Base-by-base conservation (phyloP, 148 eudicot species). In the Simmondsia chinensis region DNA sequence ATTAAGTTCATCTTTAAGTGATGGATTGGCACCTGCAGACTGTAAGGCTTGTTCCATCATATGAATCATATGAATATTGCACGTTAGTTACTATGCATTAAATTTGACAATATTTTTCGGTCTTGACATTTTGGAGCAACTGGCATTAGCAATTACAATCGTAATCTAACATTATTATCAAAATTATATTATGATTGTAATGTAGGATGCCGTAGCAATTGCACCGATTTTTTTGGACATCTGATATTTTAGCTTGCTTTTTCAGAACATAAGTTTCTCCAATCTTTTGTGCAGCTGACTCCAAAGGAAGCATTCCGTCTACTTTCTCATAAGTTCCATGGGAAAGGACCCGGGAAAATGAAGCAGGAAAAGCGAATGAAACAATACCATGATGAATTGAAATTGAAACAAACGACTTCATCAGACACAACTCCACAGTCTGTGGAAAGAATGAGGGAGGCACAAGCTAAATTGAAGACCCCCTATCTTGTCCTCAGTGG, bases 401-500 rank as follows among this genome's bases (percentile, higher is more conserved):
- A 82, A 76, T 55, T 85, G 53, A 89, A 85, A 71, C 76, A 77
- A 60, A 85, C 85, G 95, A 85, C 72, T 44, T 80, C 83, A 40
- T 60, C 94, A n/a, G 95, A 89, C 60, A 78, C 89, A 21, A 81
- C 94, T 39, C 80, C 97, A 13, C 66, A 59, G 52, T 89, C 97
- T 31, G 97, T 82, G 50, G 83, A 74, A 60, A 85, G 93, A 61
- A 89, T 89, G 97, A 74, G 76, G 66, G 95, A 89, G 46, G 81
- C 95, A 39, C 97, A 84, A 68, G 79, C 87, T 50, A 73, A 61
- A 41, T 9, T 65, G 34, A 68, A 74, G 71, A 69, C 79, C 16
- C 95, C 97, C 4, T 85, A 89, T 72, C 85, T 89, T 68, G 84
- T 89, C 53, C 74, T 89, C 8, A 89, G 95, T 52, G 97, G 97